Evolutionary conservation across 2,329 filamentous ascomycete species (phyloP).

Genomic region (Tolypocladium tropicale): DNA sequence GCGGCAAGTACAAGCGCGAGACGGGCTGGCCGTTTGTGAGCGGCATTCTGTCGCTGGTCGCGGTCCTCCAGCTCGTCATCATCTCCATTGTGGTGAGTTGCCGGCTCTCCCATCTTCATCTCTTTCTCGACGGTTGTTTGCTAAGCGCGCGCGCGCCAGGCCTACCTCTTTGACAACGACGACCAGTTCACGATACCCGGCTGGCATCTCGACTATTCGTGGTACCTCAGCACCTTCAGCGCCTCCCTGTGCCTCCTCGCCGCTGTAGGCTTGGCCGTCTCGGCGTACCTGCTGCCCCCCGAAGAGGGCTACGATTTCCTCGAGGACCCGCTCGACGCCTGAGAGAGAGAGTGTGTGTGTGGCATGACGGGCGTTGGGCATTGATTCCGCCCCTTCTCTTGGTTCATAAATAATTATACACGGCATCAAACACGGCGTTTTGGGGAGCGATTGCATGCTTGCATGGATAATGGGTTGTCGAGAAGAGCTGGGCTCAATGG

Average conservation of each 20-base stretch:
- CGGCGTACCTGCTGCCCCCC: constrained; percentile 59
- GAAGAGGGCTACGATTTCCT: constrained; percentile 80
- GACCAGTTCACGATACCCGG: constrained; percentile 70
- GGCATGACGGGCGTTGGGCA: neutral
- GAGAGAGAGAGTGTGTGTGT: no score
- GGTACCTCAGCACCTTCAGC: constrained; percentile 56
- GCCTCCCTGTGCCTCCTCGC: constrained; percentile 41
- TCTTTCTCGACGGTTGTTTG: neutral
- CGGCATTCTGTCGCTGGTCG: constrained; percentile 54
- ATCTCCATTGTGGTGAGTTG: constrained; percentile 73
- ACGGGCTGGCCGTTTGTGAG: constrained; percentile 72
- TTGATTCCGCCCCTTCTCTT: no score
- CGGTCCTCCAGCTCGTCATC: constrained; percentile 59
- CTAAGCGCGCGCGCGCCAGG: constrained; percentile 33
- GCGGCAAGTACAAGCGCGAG: constrained; percentile 71
- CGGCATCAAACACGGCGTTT: neutral
- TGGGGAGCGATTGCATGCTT: neutral
- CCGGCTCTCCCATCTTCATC: neutral
- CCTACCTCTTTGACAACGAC: constrained; percentile 75
- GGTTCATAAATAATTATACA: neutral
- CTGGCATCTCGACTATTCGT: constrained; percentile 72
- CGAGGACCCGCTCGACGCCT: constrained; percentile 42
- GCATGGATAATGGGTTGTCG: neutral
- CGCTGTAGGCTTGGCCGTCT: constrained; percentile 50
- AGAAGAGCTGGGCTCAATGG: neutral